Conservation (phyloP, 2,329 filamentous ascomycete genomes). For the Microdochium nivale region DNA sequence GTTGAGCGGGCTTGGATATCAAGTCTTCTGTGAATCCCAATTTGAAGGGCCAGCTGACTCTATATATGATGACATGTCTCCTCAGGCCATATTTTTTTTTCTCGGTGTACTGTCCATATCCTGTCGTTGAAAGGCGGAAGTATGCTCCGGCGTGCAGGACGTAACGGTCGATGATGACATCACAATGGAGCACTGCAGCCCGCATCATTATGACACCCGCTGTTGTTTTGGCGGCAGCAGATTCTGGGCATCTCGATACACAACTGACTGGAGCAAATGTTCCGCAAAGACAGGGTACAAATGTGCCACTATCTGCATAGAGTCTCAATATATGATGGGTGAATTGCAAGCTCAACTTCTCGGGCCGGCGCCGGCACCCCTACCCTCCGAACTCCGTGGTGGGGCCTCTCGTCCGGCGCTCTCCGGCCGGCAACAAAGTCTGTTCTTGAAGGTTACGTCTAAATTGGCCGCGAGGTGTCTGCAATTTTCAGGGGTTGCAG, state of each 20-base stretch:
- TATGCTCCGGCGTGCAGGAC: background rate
- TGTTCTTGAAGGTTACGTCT: no score
- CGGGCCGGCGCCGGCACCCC: background rate
- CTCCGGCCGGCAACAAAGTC: no score
- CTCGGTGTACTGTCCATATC: no score
- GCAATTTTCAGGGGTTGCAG: no score
- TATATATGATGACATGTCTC: background rate
- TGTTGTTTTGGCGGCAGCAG: background rate
- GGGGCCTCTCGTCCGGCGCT: background rate
- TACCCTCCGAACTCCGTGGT: background rate
- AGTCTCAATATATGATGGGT: no score
- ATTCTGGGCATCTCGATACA: background rate
- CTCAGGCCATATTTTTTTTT: background rate
- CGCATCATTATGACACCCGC: background rate
- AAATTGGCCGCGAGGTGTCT: no score
- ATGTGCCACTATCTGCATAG: no score
- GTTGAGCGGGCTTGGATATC: background rate
- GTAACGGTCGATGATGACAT: background rate
- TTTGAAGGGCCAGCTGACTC: background rate
- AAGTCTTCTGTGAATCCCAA: background rate
- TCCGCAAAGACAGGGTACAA: background rate
- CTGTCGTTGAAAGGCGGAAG: background rate
- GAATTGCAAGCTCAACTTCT: background rate
- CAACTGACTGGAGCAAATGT: background rate
- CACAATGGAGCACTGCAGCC: background rate